Evolutionary conservation across 768 basidiomycete species (phyloP), one percentile per base, ranked within the genome.

Genomic region (Tricholoma saponaceum): DNA sequence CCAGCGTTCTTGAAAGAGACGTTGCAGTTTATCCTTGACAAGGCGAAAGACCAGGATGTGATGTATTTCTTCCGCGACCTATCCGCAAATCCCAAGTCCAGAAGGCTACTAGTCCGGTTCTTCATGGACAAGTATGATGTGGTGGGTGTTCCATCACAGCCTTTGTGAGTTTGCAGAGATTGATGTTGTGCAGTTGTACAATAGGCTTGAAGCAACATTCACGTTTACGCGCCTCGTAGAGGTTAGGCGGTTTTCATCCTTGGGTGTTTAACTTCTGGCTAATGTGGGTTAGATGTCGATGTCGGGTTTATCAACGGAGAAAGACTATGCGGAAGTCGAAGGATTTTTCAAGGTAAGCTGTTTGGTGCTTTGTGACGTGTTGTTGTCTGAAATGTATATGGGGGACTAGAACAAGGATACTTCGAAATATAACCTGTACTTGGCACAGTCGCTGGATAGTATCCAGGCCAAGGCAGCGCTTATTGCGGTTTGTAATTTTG

Each of bases 301-400:
- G 53, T 60, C 54, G 0, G 18, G 37, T 30, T 75, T 95, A 54
- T 83, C 87, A 16, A 83, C 82, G 18, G 74, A 86, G 59, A 70
- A 83, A 56, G 95, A 97, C 72, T 77, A 81, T 37, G 72, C 83
- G 49, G 76, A 75, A n/a, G 78, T 85, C 10, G 78, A 79, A 52
- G 79, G 72, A 2, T 96, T 92, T 79, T 98, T 94, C 78, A 81
- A 86, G 78, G 88, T 86, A 68, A 69, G 73, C 49, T 28, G 47
- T n/a, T 30, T n/a, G 16, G 35, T 35, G 32, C 9, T 32, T 18
- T 52, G 26, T 26, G 23, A 35, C 20, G 22, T n/a, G 49, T 47
- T 58, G 60, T 54, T 52, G 20, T 39, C 59, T 66, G 64, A 67
- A 58, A 10, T 46, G 52, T 54, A 68, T 54, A 55, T 44, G 37